These are phyloP conservation scores for Aspergillus steynii DNA, from an alignment of 495 filamentous ascomycete species.

Conservation along the genomic window DNA sequence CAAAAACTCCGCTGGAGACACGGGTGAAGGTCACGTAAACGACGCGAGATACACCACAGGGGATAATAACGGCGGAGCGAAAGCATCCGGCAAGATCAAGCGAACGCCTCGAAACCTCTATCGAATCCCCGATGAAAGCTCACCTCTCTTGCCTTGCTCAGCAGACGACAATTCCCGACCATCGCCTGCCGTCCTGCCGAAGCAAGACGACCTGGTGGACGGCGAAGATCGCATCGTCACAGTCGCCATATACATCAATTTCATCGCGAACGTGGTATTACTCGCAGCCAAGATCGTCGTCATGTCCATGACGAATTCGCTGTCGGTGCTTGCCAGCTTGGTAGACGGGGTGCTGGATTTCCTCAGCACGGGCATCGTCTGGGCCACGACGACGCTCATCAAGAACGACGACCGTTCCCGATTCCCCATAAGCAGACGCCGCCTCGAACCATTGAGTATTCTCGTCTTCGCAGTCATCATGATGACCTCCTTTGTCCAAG, in stretches of 20 bases:
- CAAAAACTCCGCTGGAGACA: conserved; percentile 25
- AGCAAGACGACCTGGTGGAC: conserved; percentile 56
- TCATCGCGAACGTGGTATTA: conserved; percentile 78
- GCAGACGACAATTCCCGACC: conserved; percentile 32
- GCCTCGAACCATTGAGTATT: conserved; percentile 77
- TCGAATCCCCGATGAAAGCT: conserved; percentile 67
- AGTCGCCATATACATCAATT: conserved; percentile 82
- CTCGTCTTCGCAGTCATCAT: conserved; percentile 82
- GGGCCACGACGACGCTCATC: conserved; percentile 76
- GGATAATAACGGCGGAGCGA: neutral
- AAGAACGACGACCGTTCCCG: conserved; percentile 70
- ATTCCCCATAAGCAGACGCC: conserved; percentile 80
- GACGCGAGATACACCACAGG: neutral
- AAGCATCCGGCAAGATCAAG: conserved; percentile 53
- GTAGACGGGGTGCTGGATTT: conserved; percentile 91
- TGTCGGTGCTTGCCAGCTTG: conserved; percentile 85
- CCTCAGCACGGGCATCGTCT: conserved; percentile 81
- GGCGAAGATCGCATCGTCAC: conserved; percentile 67
- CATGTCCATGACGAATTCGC: conserved; percentile 73
- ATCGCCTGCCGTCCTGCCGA: conserved; percentile 38
- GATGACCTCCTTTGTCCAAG: conserved; percentile 86
- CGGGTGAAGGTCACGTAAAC: neutral
- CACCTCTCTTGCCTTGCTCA: conserved; percentile 55
- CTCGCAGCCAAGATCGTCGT: conserved; percentile 80
- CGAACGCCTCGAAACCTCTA: conserved; percentile 82